These are phyloP conservation scores for Xanthoconium purpureum DNA, from an alignment of 768 basidiomycete species.

Conservation along the genomic window DNA sequence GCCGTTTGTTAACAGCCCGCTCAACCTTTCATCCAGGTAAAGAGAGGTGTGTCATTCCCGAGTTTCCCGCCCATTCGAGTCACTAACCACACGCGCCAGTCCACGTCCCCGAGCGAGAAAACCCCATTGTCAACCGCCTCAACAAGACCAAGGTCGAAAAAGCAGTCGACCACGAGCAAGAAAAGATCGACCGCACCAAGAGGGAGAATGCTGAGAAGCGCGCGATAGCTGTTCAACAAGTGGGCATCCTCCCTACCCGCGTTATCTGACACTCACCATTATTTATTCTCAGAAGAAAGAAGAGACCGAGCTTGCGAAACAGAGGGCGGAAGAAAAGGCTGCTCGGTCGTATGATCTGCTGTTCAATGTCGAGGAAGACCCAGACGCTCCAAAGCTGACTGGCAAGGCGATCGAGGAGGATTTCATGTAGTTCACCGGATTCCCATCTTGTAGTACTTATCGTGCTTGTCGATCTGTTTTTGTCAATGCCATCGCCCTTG, in stretches of 20 bases:
- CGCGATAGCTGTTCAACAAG: slow-evolving; percentile 64
- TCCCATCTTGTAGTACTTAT: not conserved
- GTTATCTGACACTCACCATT: not conserved
- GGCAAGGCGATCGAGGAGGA: slow-evolving; percentile 82
- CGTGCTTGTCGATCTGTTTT: not conserved
- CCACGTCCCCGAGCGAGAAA: slow-evolving; percentile 77
- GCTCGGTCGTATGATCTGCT: slow-evolving; percentile 83
- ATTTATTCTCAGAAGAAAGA: slow-evolving; percentile 59
- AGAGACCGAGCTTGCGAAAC: slow-evolving; percentile 69
- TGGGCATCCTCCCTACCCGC: slow-evolving; percentile 24
- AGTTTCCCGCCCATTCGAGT: not conserved
- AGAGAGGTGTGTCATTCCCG: slow-evolving; percentile 52
- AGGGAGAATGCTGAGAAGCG: slow-evolving; percentile 64
- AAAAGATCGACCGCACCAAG: slow-evolving; percentile 78
- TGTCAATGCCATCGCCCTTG: not conserved
- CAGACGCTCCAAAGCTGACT: slow-evolving; percentile 49
- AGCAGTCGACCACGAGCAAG: slow-evolving; percentile 88
- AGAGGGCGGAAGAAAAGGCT: slow-evolving; percentile 82
- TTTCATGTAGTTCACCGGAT: slow-evolving; percentile 61
- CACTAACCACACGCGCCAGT: slow-evolving; percentile 41
- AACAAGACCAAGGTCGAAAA: slow-evolving; percentile 90
- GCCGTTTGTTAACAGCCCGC: not conserved
- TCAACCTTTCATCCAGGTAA: slow-evolving; percentile 53
- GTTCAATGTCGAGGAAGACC: slow-evolving; percentile 63
- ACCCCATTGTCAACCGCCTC: slow-evolving; percentile 84